Percentiles rank a stretch among this genome's conserved stretches.
phyloP scores from a whole-genome alignment of 2,329 filamentous ascomycete genomes.

The Neurospora sp. region DNA sequence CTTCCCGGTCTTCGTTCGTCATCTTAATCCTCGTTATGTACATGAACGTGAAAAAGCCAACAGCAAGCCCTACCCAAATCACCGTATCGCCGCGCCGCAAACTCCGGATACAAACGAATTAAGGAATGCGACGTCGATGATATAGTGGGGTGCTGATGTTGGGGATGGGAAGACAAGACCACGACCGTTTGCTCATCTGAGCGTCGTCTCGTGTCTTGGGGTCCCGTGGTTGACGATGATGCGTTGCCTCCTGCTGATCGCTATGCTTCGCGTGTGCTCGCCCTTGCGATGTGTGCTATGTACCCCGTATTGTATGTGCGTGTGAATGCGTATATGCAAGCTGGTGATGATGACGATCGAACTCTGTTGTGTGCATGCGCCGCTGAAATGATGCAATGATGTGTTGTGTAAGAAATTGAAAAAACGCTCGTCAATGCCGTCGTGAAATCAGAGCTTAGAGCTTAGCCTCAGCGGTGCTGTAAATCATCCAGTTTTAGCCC shows the following conservation, averaged over 20 bases:
- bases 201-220: not conserved
- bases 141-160: not conserved
- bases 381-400: not conserved
- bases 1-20: not conserved
- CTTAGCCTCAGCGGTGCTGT: not conserved
- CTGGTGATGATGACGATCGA: slow-evolving; percentile 33
- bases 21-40: not conserved
- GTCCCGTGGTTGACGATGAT: not conserved
- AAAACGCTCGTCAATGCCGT: not conserved
- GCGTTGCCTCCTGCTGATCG: not conserved
- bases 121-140: not conserved
- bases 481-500: not conserved
- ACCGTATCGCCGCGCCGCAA: not conserved
- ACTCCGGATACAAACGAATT: not conserved
- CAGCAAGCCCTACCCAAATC: not conserved
- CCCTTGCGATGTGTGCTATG: not conserved
- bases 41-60: not conserved
- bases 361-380: not conserved
- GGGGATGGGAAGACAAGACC: not conserved
- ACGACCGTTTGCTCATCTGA: not conserved
- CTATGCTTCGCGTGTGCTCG: not conserved
- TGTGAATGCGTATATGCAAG: not conserved
- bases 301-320: not conserved
- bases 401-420: not conserved
- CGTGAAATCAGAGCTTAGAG: not conserved